Percentiles rank a stretch among this genome's conserved stretches.
Conservation (phyloP, 805 yeast species). For the Spencermartinsiella europaea region DNA sequence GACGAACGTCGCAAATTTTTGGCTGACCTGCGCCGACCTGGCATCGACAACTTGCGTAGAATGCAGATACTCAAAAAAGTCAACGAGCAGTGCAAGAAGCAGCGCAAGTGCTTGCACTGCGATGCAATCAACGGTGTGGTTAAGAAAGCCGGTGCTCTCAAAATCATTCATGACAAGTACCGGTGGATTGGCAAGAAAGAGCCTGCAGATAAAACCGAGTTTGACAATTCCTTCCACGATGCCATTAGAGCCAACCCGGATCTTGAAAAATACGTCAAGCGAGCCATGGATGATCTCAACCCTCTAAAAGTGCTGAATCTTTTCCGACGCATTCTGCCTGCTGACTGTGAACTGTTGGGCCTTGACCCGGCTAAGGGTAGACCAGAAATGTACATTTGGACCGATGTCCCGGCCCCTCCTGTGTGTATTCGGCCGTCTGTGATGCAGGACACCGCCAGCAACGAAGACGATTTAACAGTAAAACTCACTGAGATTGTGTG, state of each 20-base stretch:
- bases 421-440: constrained; percentile 98
- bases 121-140: constrained; percentile 93
- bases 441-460: constrained; percentile 85
- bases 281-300: constrained; percentile 89
- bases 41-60: constrained; percentile 82
- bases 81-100: constrained; percentile 91
- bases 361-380: constrained; percentile 83
- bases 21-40: constrained; percentile 79
- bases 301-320: constrained; percentile 84
- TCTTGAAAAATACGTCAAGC: constrained; percentile 74
- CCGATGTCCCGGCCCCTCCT: constrained; percentile 97
- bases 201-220: constrained; percentile 74
- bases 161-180: constrained; percentile 92
- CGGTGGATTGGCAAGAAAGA: constrained; percentile 91
- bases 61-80: constrained; percentile 83
- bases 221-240: constrained; percentile 82
- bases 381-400: constrained; percentile 96
- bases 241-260: constrained; percentile 79
- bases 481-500: constrained; percentile 94
- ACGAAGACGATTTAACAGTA: constrained; percentile 96
- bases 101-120: constrained; percentile 83
- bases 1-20: constrained; percentile 61
- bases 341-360: constrained; percentile 90
- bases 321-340: constrained; percentile 78
- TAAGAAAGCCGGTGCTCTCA: constrained; percentile 93